A percentile compares a stretch with the other conserved stretches of the same genome.
Conservation (phyloP, 2,329 filamentous ascomycete species). For the Neonectria punicea region DNA sequence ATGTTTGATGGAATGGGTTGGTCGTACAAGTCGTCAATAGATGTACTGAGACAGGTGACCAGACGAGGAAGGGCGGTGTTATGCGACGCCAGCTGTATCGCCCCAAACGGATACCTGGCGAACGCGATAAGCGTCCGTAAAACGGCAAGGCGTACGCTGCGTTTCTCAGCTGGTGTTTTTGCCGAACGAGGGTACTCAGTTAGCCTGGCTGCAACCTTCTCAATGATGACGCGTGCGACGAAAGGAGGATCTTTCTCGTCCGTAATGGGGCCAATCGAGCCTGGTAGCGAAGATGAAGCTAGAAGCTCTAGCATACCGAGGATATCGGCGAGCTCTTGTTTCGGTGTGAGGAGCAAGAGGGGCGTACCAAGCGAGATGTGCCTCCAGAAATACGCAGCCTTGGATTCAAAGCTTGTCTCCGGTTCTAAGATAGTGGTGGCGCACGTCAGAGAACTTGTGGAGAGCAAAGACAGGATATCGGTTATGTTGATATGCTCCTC, state of each 20-base stretch:
- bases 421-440: slow-evolving; percentile 50
- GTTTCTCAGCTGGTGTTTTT: slow-evolving; percentile 51
- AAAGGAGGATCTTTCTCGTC: slow-evolving; percentile 55
- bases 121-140: slow-evolving; percentile 69
- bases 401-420: slow-evolving; percentile 45
- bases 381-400: slow-evolving; percentile 70
- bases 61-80: slow-evolving; percentile 77
- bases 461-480: slow-evolving; percentile 73
- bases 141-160: slow-evolving; percentile 57
- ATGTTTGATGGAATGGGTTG: slow-evolving; percentile 56
- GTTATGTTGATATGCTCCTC: slow-evolving; percentile 70
- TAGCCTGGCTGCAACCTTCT: slow-evolving; percentile 71
- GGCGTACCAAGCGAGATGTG: slow-evolving; percentile 73
- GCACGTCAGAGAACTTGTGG: slow-evolving; percentile 70
- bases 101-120: slow-evolving; percentile 70
- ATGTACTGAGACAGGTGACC: slow-evolving; percentile 69
- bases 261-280: slow-evolving; percentile 74
- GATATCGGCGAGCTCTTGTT: slow-evolving; percentile 72
- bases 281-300: slow-evolving; percentile 70
- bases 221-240: slow-evolving; percentile 63
- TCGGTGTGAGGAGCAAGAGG: slow-evolving; percentile 73
- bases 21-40: slow-evolving; percentile 81
- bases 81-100: slow-evolving; percentile 73
- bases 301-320: slow-evolving; percentile 73
- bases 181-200: slow-evolving; percentile 61